Evolutionary conservation across 768 basidiomycete species (phyloP), one percentile per base, ranked within the genome.

Genomic region (Asterophora parasitica): DNA sequence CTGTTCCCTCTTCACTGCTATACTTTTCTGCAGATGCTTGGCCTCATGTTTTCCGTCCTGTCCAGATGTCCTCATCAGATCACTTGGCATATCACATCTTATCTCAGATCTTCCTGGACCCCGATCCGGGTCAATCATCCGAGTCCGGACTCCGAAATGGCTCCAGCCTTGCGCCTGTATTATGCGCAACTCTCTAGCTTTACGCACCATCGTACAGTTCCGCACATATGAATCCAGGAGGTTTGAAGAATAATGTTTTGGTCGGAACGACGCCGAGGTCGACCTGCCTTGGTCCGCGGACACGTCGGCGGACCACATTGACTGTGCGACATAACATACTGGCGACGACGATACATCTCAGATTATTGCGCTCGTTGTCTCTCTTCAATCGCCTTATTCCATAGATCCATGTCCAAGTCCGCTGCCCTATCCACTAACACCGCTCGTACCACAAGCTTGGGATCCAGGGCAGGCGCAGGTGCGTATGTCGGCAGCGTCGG

Each of bases 391-490:
- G 58, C 68, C 20, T 28, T 35, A 38, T 69, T 69, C 76, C 78
- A 82, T 31, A 73, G 42, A 16, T 57, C 55, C 46, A 79, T 58
- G 51, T 76, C 73, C 53, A 85, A 62, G 51, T 79, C 79, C 23
- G 63, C 61, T 19, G 70, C 67, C 5, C 70, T 69, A 11, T 71
- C 67, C 12, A 81, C 66, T 26, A 81, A 59, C 33, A 84, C 63
- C 4, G 82, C 83, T 13, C 74, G 75, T 46, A 86, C 50, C 2
- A 83, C 70, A 16, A 83, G 52, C 19, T 58, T 61, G 7, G 70
- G 62, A 53, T 77, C 65, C 33, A 78, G 64, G n/a, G 59, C 57
- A 42, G 73, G 69, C 41, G 66, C 58, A 27, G 68, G 55, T 46
- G 66, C 58, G 57, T 68, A 68, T 49, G 70, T 60, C 30, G 76